Evolutionary conservation across 2,329 filamentous ascomycete species (phyloP), one percentile per base, ranked within the genome.

Genomic region (Aspergillus fumigatiaffinis): DNA sequence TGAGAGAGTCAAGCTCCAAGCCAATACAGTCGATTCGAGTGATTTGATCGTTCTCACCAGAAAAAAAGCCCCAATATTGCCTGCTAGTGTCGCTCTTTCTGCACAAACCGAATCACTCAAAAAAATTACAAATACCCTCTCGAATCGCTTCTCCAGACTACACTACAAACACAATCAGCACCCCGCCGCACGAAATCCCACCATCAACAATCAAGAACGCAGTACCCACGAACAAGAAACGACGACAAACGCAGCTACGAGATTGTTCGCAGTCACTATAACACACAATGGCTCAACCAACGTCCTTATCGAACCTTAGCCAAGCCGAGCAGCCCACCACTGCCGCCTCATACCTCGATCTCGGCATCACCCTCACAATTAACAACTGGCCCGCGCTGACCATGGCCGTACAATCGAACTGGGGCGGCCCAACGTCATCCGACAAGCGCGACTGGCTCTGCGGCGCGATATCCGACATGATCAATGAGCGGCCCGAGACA

Each of bases 401-500:
- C 51, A 86, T 96, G 70, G 91, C 94, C 50, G 90, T 97, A 48
- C 84, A 90, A 72, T 91, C 91, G 73, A 82, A 86, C 76, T 96
- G 92, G 89, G 94, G 93, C 67, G 94, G 93, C 2, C 86, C 90
- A 44, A 87, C 91, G 69, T 88, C 87, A 23, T 75, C 82, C 59
- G 91, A 95, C 76, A 97, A 97, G 80, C 89, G 93, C 68, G 93
- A 96, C 81, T 97, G 92, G 93, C 90, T 99, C 68, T 93, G 90
- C 52, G 92, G 92, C 62, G 90, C 89, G 47, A 82, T 97, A 53
- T 88, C 87, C 58, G 91, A 96, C 26, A 85, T 96, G 61, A 88
- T 97, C 66, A 79, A 68, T 20, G 75, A 79, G 10, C 76, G 80
- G 3, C 80, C 85, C 1, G 79, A 85, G 55, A 86, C 90, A 10